Conservation (phyloP, 169 alveolate species). For the Haemoproteus tartakovskyi region DNA sequence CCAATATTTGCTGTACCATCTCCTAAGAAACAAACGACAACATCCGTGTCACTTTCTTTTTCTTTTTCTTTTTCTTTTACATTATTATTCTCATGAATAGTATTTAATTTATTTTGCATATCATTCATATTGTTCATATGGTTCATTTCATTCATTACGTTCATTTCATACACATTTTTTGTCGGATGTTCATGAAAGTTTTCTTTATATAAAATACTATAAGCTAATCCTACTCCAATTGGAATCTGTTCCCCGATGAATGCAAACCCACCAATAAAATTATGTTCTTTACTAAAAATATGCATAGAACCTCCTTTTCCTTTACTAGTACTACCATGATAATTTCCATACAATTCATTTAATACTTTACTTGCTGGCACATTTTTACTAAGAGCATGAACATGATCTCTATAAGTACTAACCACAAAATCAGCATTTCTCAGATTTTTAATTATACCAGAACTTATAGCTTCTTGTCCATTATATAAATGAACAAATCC, state of each 20-base stretch:
- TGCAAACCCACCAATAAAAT: conserved; percentile 88
- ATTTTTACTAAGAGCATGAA: conserved; percentile 84
- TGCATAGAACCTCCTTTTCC: conserved; percentile 93
- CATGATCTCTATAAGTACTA: conserved; percentile 88
- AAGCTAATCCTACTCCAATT: conserved; percentile 74
- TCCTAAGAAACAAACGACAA: conserved; percentile 85
- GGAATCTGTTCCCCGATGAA: conserved; percentile 87
- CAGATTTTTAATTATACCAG: conserved; percentile 84
- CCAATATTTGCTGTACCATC: conserved; percentile 91
- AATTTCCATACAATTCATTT: conserved; percentile 86
- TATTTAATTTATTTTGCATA: neutral
- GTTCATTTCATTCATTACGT: too few species aligned
- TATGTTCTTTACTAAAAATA: conserved; percentile 76
- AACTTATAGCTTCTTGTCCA: conserved; percentile 86
- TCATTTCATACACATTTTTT: too few species aligned
- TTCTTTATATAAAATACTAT: conserved; percentile 65
- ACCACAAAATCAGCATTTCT: conserved; percentile 81
- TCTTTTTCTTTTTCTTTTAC: neutral
- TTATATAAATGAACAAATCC: conserved; percentile 87
- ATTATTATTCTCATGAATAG: neutral
- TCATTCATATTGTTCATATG: too few species aligned
- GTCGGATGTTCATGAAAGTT: conserved; percentile 10
- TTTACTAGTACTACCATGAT: conserved; percentile 80
- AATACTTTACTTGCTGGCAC: conserved; percentile 81
- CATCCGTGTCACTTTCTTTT: conserved; percentile 42